phyloP scores from a whole-genome alignment of 352 stramenopile genomes.

The Globisporangium nunn region DNA sequence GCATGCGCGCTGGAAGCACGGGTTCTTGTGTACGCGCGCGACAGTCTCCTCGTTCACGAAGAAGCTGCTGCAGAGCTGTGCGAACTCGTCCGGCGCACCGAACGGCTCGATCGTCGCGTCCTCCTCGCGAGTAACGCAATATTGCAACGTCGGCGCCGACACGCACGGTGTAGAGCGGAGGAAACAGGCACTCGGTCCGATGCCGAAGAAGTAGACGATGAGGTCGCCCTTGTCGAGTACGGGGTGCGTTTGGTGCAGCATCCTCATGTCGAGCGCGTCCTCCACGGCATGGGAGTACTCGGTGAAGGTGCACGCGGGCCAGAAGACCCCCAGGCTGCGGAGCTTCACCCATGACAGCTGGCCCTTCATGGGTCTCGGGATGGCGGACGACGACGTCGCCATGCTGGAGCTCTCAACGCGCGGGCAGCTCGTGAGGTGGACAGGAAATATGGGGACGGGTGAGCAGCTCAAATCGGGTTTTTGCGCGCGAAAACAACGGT shows the following conservation, averaged over 20 bases:
- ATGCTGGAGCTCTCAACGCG: background rate
- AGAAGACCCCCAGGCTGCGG: constrained; percentile 47
- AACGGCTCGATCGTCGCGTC: constrained; percentile 20
- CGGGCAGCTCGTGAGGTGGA: background rate
- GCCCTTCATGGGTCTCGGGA: background rate
- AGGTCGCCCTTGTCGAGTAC: constrained; percentile 57
- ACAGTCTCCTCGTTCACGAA: constrained; percentile 28
- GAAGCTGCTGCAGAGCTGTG: constrained; percentile 25
- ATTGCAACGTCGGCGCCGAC: constrained; percentile 38
- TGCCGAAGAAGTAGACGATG: constrained; percentile 79
- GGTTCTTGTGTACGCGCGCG: constrained; percentile 30
- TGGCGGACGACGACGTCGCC: background rate
- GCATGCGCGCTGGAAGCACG: constrained; percentile 43
- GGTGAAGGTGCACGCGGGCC: constrained; percentile 62
- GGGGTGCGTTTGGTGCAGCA: constrained; percentile 36
- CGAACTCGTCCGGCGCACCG: constrained; percentile 22
- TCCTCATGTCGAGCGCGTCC: constrained; percentile 42
- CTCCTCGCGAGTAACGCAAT: constrained; percentile 36
- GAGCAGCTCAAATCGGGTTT: background rate
- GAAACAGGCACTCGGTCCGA: constrained; percentile 28
- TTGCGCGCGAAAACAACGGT: constrained; percentile 5
- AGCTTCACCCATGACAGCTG: constrained; percentile 43
- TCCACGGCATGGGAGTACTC: constrained; percentile 37
- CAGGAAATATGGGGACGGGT: background rate
- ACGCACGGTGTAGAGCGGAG: constrained; percentile 13